These are phyloP conservation scores for Aspergillus proliferans DNA, from an alignment of 2,329 filamentous ascomycete species.

Conservation along the genomic window DNA sequence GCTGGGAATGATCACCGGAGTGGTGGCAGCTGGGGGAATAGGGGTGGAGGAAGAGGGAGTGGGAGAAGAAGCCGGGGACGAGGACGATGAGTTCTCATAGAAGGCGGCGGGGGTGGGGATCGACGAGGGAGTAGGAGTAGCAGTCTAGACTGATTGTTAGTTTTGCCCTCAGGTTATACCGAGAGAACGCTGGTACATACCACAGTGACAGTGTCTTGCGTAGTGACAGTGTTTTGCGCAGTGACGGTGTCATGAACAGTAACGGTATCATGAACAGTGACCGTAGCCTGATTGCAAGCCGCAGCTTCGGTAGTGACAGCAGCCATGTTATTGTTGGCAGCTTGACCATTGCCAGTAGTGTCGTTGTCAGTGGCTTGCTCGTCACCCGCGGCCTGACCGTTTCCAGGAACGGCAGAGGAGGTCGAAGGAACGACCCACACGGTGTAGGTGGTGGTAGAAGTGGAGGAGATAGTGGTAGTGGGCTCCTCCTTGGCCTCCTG, in stretches of 20 bases:
- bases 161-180: too few species aligned
- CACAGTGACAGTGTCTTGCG: conserved; percentile 6
- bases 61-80: neutral
- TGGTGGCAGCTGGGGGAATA: conserved; percentile 2
- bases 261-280: conserved; percentile 19
- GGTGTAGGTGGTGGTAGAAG: conserved; percentile 25
- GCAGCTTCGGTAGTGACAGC: neutral
- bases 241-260: conserved; percentile 31
- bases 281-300: conserved; percentile 15
- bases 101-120: neutral
- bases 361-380: neutral
- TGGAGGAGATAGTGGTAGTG: conserved; percentile 24
- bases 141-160: conserved; percentile 1
- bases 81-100: neutral
- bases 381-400: neutral
- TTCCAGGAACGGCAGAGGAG: conserved; percentile 4
- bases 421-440: conserved; percentile 14
- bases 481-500: conserved; percentile 1
- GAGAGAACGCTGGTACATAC: conserved; percentile 15
- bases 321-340: neutral
- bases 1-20: conserved; percentile 5
- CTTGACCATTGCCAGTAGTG: neutral
- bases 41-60: neutral
- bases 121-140: conserved; percentile 1
- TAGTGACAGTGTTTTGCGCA: neutral